Conservation (phyloP, 371 early-diverging fungal species). For the Choanephora cucurbitarum region DNA sequence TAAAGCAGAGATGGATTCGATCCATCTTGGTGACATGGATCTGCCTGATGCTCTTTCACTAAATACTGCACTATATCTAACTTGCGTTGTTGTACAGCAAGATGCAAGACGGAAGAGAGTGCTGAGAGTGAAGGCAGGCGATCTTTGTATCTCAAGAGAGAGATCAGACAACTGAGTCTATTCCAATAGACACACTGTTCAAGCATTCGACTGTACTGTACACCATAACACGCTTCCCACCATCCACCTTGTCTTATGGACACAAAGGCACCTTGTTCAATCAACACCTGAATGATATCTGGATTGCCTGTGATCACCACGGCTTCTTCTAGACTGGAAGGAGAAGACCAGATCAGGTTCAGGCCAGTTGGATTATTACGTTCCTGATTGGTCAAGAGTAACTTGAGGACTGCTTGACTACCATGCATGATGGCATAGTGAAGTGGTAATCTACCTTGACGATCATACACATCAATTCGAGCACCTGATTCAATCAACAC, state of each 20-base stretch:
- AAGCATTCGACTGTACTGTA: conserved; percentile 28
- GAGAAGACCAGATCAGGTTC: conserved; percentile 9
- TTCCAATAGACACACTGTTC: conserved; percentile 46
- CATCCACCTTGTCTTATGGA: conserved; percentile 1
- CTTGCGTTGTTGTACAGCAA: conserved; percentile 50
- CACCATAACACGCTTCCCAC: conserved; percentile 5
- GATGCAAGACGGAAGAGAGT: conserved; percentile 26
- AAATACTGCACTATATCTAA: conserved; percentile 39
- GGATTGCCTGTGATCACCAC: conserved; percentile 30
- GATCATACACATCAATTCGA: conserved; percentile 47
- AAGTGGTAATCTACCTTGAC: conserved; percentile 61
- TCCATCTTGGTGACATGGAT: conserved; percentile 22
- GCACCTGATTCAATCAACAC: conserved; percentile 40
- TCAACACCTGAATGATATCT: conserved; percentile 17
- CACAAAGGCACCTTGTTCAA: conserved; percentile 17
- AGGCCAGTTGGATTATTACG: conserved; percentile 9
- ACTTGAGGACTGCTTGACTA: conserved; percentile 58
- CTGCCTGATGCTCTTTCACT: conserved; percentile 23
- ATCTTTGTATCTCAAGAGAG: conserved; percentile 15
- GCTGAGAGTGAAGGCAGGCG: background rate
- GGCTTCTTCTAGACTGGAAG: background rate
- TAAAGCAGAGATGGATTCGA: conserved; percentile 39
- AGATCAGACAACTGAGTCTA: conserved; percentile 33
- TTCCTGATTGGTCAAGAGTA: conserved; percentile 33
- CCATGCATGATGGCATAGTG: conserved; percentile 43